These are phyloP conservation scores for Xylariales sp. DNA, from an alignment of 2,329 filamentous ascomycete genomes.

Conservation along the genomic window DNA sequence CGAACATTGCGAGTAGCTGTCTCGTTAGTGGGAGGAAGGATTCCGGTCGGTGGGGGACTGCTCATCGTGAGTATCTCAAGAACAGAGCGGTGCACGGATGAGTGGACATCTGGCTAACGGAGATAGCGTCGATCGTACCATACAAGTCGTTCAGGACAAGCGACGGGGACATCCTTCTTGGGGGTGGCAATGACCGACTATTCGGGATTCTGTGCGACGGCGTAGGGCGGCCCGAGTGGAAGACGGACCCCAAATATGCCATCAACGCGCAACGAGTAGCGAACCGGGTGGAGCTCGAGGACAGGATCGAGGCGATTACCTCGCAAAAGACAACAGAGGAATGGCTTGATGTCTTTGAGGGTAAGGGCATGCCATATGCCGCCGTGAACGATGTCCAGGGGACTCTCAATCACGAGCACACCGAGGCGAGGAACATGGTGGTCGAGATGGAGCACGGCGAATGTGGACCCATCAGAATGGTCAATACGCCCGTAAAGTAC, in stretches of 20 bases:
- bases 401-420: slow-evolving; percentile 80
- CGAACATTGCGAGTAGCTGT: slow-evolving; percentile 92
- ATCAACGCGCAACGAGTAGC: slow-evolving; percentile 61
- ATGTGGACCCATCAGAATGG: slow-evolving; percentile 82
- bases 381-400: slow-evolving; percentile 90
- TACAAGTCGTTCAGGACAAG: slow-evolving; percentile 79
- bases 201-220: slow-evolving; percentile 61
- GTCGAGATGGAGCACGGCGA: slow-evolving; percentile 76
- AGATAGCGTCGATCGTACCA: slow-evolving; percentile 85
- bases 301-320: slow-evolving; percentile 72
- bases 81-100: neutral
- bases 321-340: slow-evolving; percentile 74
- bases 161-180: slow-evolving; percentile 66
- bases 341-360: slow-evolving; percentile 83
- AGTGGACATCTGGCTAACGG: slow-evolving; percentile 7
- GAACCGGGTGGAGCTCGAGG: slow-evolving; percentile 73
- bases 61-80: slow-evolving; percentile 66
- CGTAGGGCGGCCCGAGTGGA: slow-evolving; percentile 55
- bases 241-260: slow-evolving; percentile 52
- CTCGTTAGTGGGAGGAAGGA: slow-evolving; percentile 86
- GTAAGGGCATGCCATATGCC: slow-evolving; percentile 89
- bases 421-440: slow-evolving; percentile 82
- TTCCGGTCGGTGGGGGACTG: slow-evolving; percentile 89
- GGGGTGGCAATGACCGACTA: slow-evolving; percentile 67
- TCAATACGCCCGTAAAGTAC: slow-evolving; percentile 94